Conservation (phyloP, 2,329 filamentous ascomycete species). For the Fusarium chlamydosporum region DNA sequence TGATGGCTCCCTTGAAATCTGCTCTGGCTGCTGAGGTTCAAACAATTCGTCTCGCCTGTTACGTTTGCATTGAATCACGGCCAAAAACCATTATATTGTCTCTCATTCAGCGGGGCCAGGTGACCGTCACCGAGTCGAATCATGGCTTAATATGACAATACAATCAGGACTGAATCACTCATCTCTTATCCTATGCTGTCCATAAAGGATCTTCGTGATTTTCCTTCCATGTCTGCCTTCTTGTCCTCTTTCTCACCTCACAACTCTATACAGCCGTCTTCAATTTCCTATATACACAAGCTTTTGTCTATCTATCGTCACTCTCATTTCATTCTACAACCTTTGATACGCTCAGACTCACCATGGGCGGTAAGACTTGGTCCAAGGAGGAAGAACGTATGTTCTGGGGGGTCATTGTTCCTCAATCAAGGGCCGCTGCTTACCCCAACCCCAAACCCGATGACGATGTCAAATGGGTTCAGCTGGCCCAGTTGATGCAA, state of each 20-base stretch:
- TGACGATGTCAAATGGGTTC: constrained; percentile 51
- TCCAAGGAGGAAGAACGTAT: constrained; percentile 62
- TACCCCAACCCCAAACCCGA: constrained; percentile 13
- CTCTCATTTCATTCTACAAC: neutral
- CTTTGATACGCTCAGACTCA: constrained; percentile 24
- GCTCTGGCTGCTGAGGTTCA: neutral
- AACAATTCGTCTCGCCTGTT: constrained; percentile 23
- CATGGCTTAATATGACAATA: constrained; percentile 17
- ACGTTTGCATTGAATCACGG: constrained; percentile 36
- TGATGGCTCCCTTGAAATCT: neutral
- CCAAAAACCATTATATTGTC: constrained; percentile 16
- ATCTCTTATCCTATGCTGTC: constrained; percentile 18
- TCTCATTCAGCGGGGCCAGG: constrained; percentile 18
- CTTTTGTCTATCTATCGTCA: constrained; percentile 8
- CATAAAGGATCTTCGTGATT: constrained; percentile 40
- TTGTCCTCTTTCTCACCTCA: constrained; percentile 20
- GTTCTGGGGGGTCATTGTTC: constrained; percentile 63
- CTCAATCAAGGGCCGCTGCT: constrained; percentile 55
- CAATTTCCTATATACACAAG: constrained; percentile 22
- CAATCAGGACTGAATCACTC: constrained; percentile 49
- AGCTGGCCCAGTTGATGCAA: constrained; percentile 59
- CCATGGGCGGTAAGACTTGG: constrained; percentile 68
- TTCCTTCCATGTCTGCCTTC: neutral
- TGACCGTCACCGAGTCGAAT: constrained; percentile 22
- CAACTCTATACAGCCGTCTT: constrained; percentile 4